Evolutionary conservation across 2,329 filamentous ascomycete species (phyloP).

Genomic region (Sordariomycetes sp.): DNA sequence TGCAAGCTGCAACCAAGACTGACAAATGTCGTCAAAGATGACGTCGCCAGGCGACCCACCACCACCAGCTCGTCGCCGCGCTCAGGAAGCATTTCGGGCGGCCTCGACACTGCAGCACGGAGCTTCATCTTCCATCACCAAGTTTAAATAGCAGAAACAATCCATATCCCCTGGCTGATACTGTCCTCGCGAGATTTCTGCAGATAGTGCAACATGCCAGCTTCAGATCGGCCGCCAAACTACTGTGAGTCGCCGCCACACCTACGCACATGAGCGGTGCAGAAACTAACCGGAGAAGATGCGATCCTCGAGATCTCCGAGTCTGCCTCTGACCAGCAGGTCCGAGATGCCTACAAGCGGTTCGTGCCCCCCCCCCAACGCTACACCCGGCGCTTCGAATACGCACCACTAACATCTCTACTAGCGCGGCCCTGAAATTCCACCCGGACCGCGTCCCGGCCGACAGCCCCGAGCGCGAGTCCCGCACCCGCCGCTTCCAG

Average conservation of each 20-base stretch:
- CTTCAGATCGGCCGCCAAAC: slow-evolving; percentile 36
- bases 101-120: background rate
- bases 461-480: slow-evolving; percentile 70
- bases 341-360: slow-evolving; percentile 93
- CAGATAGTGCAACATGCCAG: slow-evolving; percentile 8
- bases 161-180: background rate
- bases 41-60: background rate
- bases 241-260: slow-evolving; percentile 39
- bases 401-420: background rate
- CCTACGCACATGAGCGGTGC: background rate
- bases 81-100: background rate
- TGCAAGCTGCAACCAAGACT: background rate
- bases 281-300: slow-evolving; percentile 35
- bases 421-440: slow-evolving; percentile 70
- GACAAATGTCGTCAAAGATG: background rate
- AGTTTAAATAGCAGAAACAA: background rate
- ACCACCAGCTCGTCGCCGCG: slow-evolving; percentile 13
- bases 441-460: slow-evolving; percentile 84
- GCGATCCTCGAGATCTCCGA: slow-evolving; percentile 62
- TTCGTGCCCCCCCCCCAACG: slow-evolving; percentile 23
- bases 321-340: slow-evolving; percentile 68
- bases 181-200: background rate
- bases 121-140: background rate
- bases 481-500: slow-evolving; percentile 81
- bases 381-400: background rate